These are phyloP conservation scores for Phellinidium pouzarii DNA, from an alignment of 1,284 basidiomycete species.

Conservation along the genomic window DNA sequence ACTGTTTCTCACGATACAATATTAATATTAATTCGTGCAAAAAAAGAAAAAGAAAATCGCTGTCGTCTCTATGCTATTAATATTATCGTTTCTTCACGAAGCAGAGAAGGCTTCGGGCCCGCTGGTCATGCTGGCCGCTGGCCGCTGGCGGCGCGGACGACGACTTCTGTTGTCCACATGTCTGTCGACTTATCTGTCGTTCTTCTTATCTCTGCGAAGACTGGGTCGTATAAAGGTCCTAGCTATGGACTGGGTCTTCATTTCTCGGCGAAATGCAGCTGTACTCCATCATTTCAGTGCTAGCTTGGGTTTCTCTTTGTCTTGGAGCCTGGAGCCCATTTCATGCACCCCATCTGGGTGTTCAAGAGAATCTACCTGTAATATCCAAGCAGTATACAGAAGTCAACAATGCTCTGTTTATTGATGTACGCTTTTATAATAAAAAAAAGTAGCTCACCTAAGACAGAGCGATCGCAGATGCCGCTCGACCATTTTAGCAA, in stretches of 20 bases:
- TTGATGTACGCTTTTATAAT: slow-evolving; percentile 23
- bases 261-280: neutral
- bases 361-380: slow-evolving; percentile 13
- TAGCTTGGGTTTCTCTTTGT: neutral
- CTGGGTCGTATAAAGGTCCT: neutral
- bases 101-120: neutral
- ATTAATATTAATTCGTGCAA: too few species aligned
- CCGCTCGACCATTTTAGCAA: slow-evolving; percentile 38
- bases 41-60: too few species aligned
- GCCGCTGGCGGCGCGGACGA: too few species aligned
- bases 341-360: neutral
- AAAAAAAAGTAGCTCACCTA: too few species aligned
- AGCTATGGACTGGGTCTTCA: neutral
- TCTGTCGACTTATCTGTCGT: neutral
- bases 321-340: neutral
- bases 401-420: slow-evolving; percentile 24
- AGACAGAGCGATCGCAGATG: too few species aligned
- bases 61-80: too few species aligned
- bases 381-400: slow-evolving; percentile 6
- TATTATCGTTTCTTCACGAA: neutral
- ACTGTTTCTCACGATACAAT: neutral
- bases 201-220: neutral
- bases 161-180: neutral
- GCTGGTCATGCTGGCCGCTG: neutral
- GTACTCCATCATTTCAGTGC: neutral